Percentiles rank a stretch among this genome's conserved stretches.
Evolutionary conservation across 768 basidiomycete genomes (phyloP).

Genomic region (Calvatia gigantea): DNA sequence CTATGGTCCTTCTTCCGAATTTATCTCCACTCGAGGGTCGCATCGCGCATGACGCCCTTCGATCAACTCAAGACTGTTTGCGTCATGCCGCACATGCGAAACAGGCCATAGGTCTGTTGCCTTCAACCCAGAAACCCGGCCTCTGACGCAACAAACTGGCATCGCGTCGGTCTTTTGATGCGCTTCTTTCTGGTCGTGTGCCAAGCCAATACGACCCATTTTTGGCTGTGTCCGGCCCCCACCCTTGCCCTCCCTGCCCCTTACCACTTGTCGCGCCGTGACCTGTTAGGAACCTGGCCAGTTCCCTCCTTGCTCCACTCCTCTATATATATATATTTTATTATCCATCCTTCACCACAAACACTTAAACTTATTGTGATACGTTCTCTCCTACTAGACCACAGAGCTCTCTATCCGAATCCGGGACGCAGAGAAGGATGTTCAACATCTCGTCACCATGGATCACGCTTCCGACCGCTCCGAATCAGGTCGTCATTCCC

Average conservation of each 20-base stretch:
- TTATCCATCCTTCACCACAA: background rate
- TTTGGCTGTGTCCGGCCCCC: background rate
- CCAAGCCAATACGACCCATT: background rate
- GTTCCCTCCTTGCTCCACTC: too few species aligned
- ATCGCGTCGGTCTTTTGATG: background rate
- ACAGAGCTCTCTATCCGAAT: constrained; percentile 81
- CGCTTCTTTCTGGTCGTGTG: background rate
- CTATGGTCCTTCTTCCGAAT: background rate
- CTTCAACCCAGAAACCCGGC: background rate
- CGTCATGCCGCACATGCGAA: too few species aligned
- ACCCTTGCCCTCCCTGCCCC: background rate
- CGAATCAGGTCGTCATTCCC: constrained; percentile 17
- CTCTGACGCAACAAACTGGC: background rate
- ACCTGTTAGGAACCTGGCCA: background rate
- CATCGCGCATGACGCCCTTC: background rate
- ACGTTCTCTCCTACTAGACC: constrained; percentile 43
- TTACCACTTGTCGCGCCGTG: background rate
- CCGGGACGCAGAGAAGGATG: constrained; percentile 75
- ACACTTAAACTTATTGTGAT: background rate
- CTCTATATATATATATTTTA: too few species aligned
- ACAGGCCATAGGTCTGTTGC: background rate
- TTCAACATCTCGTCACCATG: constrained; percentile 70
- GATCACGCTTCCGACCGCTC: constrained; percentile 25
- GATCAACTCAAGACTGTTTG: too few species aligned
- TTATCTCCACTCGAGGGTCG: background rate